phyloP scores from a whole-genome alignment of 2,329 filamentous ascomycete genomes.

The Fusarium sp. region DNA sequence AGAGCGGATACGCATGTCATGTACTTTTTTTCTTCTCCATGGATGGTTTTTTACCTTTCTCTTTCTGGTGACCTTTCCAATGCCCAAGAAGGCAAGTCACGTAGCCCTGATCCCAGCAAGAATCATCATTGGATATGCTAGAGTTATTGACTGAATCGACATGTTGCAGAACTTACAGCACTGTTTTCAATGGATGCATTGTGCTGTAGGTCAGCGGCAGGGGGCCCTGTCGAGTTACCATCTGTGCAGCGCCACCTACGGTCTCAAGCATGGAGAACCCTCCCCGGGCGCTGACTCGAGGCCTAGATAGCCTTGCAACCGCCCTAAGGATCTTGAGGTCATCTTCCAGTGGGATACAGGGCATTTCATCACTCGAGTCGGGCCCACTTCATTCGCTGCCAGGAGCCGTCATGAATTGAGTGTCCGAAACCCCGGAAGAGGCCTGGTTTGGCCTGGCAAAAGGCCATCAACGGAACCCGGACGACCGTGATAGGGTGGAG shows the following conservation, averaged over 20 bases:
- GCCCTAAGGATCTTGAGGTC: slow-evolving; percentile 9
- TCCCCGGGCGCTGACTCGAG: slow-evolving; percentile 24
- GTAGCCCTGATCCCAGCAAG: slow-evolving; percentile 1
- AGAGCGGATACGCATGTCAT: slow-evolving; percentile 5
- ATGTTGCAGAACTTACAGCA: slow-evolving; percentile 10
- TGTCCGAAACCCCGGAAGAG: slow-evolving; percentile 29
- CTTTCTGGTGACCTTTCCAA: slow-evolving; percentile 8
- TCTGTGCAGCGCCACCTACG: slow-evolving; percentile 1
- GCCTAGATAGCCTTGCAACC: slow-evolving; percentile 3
- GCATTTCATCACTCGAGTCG: slow-evolving; percentile 20
- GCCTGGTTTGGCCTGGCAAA: slow-evolving; percentile 3
- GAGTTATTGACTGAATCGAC: slow-evolving; percentile 19
- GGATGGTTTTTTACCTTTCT: neutral
- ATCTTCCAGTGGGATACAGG: slow-evolving; percentile 33
- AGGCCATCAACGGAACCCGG: slow-evolving; percentile 30
- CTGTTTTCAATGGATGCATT: slow-evolving; percentile 6
- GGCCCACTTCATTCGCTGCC: slow-evolving; percentile 13
- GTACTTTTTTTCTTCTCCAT: neutral
- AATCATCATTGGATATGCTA: slow-evolving; percentile 3
- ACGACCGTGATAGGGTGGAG: slow-evolving; percentile 51
- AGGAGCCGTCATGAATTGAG: slow-evolving; percentile 37
- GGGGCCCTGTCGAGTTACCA: neutral
- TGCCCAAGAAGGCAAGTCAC: neutral
- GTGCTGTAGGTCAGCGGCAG: slow-evolving; percentile 8
- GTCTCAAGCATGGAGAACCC: slow-evolving; percentile 1